These are phyloP conservation scores for Dothistroma pini DNA, from an alignment of 2,329 filamentous ascomycete species.

Conservation along the genomic window DNA sequence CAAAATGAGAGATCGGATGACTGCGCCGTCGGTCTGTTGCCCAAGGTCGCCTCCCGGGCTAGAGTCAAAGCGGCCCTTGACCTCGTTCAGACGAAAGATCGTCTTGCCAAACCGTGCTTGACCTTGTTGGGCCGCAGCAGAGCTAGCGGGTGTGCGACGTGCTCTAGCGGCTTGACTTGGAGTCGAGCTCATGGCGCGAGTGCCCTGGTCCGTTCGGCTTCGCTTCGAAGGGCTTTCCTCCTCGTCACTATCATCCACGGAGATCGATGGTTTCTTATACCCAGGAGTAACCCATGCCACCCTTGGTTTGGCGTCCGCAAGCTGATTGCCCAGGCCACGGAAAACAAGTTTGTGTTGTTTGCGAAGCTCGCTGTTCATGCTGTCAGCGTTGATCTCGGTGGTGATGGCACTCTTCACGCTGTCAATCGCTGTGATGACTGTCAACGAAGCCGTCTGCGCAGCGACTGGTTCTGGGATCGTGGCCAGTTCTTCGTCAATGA, in stretches of 20 bases:
- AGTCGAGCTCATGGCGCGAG: slow-evolving; percentile 3
- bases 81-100: slow-evolving; percentile 33
- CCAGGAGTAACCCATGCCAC: slow-evolving; percentile 27
- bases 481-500: slow-evolving; percentile 54
- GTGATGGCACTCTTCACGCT: slow-evolving; percentile 56
- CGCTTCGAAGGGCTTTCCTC: slow-evolving; percentile 32
- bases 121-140: neutral
- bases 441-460: slow-evolving; percentile 64
- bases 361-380: slow-evolving; percentile 40
- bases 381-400: slow-evolving; percentile 52
- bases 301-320: slow-evolving; percentile 35
- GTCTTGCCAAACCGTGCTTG: slow-evolving; percentile 22
- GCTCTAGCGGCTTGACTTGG: neutral
- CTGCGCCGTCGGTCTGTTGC: slow-evolving; percentile 14
- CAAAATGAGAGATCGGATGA: slow-evolving; percentile 27
- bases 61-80: slow-evolving; percentile 28
- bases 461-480: slow-evolving; percentile 59
- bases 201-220: slow-evolving; percentile 26
- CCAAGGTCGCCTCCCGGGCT: slow-evolving; percentile 33
- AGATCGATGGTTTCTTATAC: slow-evolving; percentile 14
- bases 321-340: slow-evolving; percentile 49
- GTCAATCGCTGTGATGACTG: slow-evolving; percentile 58
- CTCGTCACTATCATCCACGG: slow-evolving; percentile 22
- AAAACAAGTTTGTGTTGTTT: slow-evolving; percentile 43
- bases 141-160: neutral